Base-by-base conservation (phyloP, 345 rosid species). In the Ailanthus altissimus region DNA sequence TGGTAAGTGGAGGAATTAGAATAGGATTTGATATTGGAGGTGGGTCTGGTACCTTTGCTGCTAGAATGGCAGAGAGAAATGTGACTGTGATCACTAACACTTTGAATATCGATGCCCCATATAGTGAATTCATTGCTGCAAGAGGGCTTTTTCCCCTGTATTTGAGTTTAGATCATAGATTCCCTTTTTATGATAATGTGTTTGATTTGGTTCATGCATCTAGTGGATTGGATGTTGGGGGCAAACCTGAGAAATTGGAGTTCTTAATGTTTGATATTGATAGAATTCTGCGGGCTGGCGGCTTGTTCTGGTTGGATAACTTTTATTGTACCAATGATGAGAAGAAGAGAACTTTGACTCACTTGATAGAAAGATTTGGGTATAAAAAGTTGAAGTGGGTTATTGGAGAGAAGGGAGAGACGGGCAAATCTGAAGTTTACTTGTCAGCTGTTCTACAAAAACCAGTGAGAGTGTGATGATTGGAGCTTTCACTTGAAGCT, bases 301-400 rank as follows among this genome's bases (percentile, higher is more conserved):
- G 98, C 2, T 82, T 93, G 83, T 81, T 94, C 61, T 94, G 98
- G 99, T 75, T 96, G 83, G 98, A 96, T 76, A 96, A 88, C 72
- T 92, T 91, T 74, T 83, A 72, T 20, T 96, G 95, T 68, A 91
- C 85, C 20, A 82, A 73, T 18, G 97, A 92, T 6, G 91, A 85
- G 73, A 92, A 90, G 89, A 96, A 89, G 87, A 85, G 79, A 72
- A 82, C 78, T 20, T 79, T 96, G 82, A 96, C 97, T 15, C 89
- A 89, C 64, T 74, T 96, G 84, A 88, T 93, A 0, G 99, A 96
- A 89, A 88, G 83, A 69, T 91, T 96, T 46, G 94, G 97, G 54
- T 93, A 96, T 78, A 96, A 90, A 86, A 96, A 96, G 87, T 85
- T 96, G 75, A 96, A 93, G 81, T 96, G 98, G 97, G 97, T 90